A percentile compares a stretch with the other conserved stretches of the same genome.
Evolutionary conservation across 257 asterid species (phyloP).

Genomic region (Salvia hispanica): DNA sequence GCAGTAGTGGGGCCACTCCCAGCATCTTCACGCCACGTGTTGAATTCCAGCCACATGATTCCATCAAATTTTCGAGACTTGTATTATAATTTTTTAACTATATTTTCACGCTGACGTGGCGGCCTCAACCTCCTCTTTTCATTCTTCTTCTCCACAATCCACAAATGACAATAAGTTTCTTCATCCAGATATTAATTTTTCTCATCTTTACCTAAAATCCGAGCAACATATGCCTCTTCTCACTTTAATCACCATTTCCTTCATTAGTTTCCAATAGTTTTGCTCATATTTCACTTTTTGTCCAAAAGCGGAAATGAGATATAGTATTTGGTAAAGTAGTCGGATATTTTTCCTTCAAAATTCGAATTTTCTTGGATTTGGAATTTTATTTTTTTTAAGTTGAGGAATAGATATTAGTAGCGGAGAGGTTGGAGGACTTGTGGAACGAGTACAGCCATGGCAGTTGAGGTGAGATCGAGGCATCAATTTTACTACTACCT

Average conservation of each 20-base stretch:
- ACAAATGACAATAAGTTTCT: too few relatives aligned
- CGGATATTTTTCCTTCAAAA: background rate
- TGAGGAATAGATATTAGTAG: too few relatives aligned
- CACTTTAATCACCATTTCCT: constrained; percentile 15
- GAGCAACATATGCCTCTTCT: too few relatives aligned
- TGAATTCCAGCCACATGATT: constrained; percentile 68
- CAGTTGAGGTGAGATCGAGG: too few relatives aligned
- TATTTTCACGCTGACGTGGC: constrained; percentile 51
- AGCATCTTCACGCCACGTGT: constrained; percentile 15
- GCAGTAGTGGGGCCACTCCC: too few relatives aligned
- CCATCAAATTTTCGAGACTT: too few relatives aligned
- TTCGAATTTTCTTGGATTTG: background rate
- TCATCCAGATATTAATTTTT: constrained; percentile 16
- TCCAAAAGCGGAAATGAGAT: constrained; percentile 9
- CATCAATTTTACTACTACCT: too few relatives aligned
- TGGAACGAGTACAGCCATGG: too few relatives aligned
- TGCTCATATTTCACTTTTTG: constrained; percentile 19
- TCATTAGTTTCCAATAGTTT: constrained; percentile 9
- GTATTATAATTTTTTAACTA: too few relatives aligned
- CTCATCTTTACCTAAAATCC: background rate
- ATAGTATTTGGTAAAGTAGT: background rate
- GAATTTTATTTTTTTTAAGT: too few relatives aligned
- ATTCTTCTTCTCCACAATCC: constrained; percentile 3
- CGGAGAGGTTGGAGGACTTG: too few relatives aligned
- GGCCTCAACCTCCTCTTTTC: constrained; percentile 12